Percentiles rank a stretch among this genome's conserved stretches.
Conservation (phyloP, 768 basidiomycete species). For the Suillus tomentosus region DNA sequence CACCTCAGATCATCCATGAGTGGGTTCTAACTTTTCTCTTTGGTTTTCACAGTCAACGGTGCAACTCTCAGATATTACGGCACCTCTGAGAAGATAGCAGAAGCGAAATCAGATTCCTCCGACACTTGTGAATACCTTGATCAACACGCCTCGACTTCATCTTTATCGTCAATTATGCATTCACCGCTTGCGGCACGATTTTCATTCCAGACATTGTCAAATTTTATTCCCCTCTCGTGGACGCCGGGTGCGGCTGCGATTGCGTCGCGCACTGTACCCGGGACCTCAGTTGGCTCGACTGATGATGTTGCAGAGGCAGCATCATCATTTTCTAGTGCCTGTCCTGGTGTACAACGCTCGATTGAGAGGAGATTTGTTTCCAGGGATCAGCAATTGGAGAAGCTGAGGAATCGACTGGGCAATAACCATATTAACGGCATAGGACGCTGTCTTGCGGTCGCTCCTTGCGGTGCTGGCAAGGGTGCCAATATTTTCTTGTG, state of each 20-base stretch:
- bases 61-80: conserved; percentile 42
- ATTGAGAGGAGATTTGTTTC: conserved; percentile 50
- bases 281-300: conserved; percentile 16
- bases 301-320: conserved; percentile 16
- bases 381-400: conserved; percentile 67
- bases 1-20: conserved; percentile 48
- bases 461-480: conserved; percentile 33
- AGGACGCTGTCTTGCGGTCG: conserved; percentile 24
- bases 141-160: conserved; percentile 35
- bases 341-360: conserved; percentile 15
- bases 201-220: conserved; percentile 61
- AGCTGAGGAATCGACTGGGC: conserved; percentile 57
- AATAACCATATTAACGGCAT: conserved; percentile 29
- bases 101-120: conserved; percentile 14
- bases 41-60: conserved; percentile 37
- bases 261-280: conserved; percentile 27
- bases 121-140: conserved; percentile 28
- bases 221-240: conserved; percentile 59
- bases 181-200: conserved; percentile 57
- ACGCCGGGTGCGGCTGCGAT: conserved; percentile 41
- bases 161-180: conserved; percentile 51
- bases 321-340: conserved; percentile 15
- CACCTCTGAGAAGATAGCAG: conserved; percentile 27
- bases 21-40: conserved; percentile 55
- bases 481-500: conserved; percentile 28